Evolutionary conservation across 257 asterid genomes (phyloP).

Genomic region (Fraxinus excelsior): DNA sequence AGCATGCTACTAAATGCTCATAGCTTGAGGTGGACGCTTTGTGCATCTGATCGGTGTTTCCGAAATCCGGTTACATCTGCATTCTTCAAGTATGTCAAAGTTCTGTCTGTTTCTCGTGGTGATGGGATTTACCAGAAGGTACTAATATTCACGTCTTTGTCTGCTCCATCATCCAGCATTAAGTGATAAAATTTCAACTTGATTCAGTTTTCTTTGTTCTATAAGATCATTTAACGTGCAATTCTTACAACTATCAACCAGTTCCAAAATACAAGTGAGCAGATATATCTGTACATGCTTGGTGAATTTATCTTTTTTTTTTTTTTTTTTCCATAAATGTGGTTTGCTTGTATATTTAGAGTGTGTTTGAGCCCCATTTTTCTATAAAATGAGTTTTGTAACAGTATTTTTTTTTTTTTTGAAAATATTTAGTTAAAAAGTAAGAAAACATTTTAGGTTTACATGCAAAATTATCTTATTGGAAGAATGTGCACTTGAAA

Average conservation of each 20-base stretch:
- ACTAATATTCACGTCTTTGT: constrained; percentile 8
- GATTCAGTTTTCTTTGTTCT: neutral
- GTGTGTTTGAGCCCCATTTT: no score
- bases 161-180: constrained; percentile 6
- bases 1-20: constrained; percentile 70
- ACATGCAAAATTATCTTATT: no score
- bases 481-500: no score
- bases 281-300: neutral
- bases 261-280: neutral
- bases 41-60: constrained; percentile 96
- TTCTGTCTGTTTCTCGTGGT: constrained; percentile 88
- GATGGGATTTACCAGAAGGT: constrained; percentile 93
- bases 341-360: neutral
- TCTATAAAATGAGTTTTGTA: no score
- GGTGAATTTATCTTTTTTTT: neutral
- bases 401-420: no score
- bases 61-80: constrained; percentile 76
- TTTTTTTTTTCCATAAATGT: neutral
- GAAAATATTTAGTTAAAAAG: no score
- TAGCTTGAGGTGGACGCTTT: constrained; percentile 83
- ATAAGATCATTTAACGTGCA: neutral
- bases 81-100: constrained; percentile 81
- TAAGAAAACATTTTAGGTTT: no score
- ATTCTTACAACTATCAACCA: neutral
- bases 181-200: constrained; percentile 4